Percentiles rank a stretch among this genome's conserved stretches.
Evolutionary conservation across 2,329 filamentous ascomycete genomes (phyloP).

Genomic region (Sporothrix inflata): DNA sequence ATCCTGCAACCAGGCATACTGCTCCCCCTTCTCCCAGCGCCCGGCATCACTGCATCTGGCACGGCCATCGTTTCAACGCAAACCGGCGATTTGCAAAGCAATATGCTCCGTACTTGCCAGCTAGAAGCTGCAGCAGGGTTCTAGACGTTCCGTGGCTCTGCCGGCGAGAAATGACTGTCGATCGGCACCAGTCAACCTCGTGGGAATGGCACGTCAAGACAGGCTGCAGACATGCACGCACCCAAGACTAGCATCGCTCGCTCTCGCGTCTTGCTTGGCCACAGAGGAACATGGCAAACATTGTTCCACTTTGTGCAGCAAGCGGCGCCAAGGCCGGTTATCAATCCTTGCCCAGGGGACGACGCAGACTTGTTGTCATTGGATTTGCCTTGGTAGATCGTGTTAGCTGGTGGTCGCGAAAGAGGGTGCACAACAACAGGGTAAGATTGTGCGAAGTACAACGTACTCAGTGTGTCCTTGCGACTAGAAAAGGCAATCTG

Average conservation of each 20-base stretch:
- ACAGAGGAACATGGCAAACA: neutral
- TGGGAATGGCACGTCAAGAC: neutral
- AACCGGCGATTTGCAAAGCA: neutral
- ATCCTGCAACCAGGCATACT: neutral
- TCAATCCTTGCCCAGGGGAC: neutral
- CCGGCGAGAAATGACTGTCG: neutral
- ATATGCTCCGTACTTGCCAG: too few relatives aligned
- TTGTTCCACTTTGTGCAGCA: neutral
- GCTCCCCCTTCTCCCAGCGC: neutral
- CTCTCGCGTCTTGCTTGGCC: neutral
- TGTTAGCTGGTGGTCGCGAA: neutral
- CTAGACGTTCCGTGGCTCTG: neutral
- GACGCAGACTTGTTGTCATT: neutral
- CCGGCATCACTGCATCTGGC: slow-evolving; percentile 9
- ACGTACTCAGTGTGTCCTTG: neutral
- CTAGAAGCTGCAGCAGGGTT: neutral
- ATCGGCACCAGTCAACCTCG: neutral
- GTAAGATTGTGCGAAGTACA: neutral
- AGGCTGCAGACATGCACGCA: neutral
- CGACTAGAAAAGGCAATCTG: neutral
- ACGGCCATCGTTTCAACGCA: neutral
- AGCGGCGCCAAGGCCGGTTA: neutral
- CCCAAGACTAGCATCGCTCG: neutral
- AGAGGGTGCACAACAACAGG: neutral
- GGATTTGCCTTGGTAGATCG: neutral